Base-by-base conservation (phyloP, 2,329 filamentous ascomycete genomes). In the Hypoxylon sp. region DNA sequence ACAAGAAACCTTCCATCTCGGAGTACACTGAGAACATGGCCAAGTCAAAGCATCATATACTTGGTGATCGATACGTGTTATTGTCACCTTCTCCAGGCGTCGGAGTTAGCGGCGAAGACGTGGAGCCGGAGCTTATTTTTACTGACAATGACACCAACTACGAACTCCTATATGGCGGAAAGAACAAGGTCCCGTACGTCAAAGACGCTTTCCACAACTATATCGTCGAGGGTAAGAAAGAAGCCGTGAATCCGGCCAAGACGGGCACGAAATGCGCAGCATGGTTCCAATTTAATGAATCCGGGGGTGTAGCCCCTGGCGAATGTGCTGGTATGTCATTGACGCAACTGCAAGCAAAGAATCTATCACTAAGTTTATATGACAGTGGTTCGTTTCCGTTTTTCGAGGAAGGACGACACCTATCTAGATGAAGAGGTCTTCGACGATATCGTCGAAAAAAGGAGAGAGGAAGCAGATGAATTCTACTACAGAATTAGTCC, bases 81-180 rank as follows among this genome's bases (percentile, higher is more conserved):
- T 87, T 97, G 65, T 97, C 95, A 0, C 95, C 96, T 0, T 98
- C 95, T 7, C 96, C 95, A 0, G 93, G 94, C 56, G 89, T 93
- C 62, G 93, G 93, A 9, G 83, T 88, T 10, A 91, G 89, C 69
- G 91, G 93, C 34, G 87, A 94, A 34, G 95, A 98, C 80, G 90
- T 98, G 43, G 85, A 94, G 76, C 96, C 96, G 1, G 84, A 93
- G 75, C 83, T 97, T 74, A 84, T 98, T 63, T 98, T 97, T 81
- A 98, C 95, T 1, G 95, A 98, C 74, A 98, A 98, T 76, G 94
- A 98, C 75, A 97, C 93, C 74, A 98, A 98, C 78, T 91, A 89
- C 78, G 85, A 94, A 69, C 80, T 84, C 11, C 85, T 98, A 1
- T 98, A 96, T 80, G 86, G 85, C 2, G 90, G 90, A 51, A 83